Base-by-base conservation (phyloP, 768 basidiomycete species). In the Termitomyces sp. region DNA sequence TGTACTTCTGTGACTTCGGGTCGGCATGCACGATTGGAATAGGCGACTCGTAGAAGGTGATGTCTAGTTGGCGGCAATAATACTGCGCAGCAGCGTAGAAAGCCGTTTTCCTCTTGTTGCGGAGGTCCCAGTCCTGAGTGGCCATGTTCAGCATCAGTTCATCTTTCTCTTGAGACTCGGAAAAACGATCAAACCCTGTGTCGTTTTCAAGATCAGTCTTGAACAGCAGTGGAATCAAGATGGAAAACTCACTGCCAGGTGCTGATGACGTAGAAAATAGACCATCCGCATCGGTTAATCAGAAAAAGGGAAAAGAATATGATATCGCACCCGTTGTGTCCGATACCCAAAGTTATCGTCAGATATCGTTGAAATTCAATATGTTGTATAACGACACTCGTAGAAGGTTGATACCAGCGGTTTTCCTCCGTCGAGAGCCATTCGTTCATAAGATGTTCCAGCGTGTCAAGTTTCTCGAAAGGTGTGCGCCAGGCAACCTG, bases 391-490 rank as follows among this genome's bases (percentile, higher is more conserved):
- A 73, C 78, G 56, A 91, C 71, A 33, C 77, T 79, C 10, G 89
- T 91, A 30, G 75, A 77, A 3, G 89, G 83, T 51, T 85, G 78
- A 63, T 78, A 91, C 89, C 89, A 91, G 21, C 89, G 75, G 63
- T 91, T 87, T 66, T 89, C 85, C 65, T 91, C 90, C 9, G 84
- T 88, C 30, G 80, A 74, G 10, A 92, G 77, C 90, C 90, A 91
- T 42, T 82, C 78, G 58, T 90, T 90, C 57, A 92, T 67, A 50
- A 71, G 73, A 54, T 77, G 76, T 65, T 89, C 86, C 5, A 92
- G 78, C 26, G 76, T 78, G 61, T 91, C 89, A 0, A 92, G 68
- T 68, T 88, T 91, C 45, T 77, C 78, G 31, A 87, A 67, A 1
- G 89, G 85, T 2, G 89, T 91, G 11, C 78, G 78, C 88, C 89